A percentile compares a stretch with the other conserved stretches of the same genome.
Evolutionary conservation across 345 rosid genomes (phyloP).

Genomic region (Bruguiera gymnorhiza): DNA sequence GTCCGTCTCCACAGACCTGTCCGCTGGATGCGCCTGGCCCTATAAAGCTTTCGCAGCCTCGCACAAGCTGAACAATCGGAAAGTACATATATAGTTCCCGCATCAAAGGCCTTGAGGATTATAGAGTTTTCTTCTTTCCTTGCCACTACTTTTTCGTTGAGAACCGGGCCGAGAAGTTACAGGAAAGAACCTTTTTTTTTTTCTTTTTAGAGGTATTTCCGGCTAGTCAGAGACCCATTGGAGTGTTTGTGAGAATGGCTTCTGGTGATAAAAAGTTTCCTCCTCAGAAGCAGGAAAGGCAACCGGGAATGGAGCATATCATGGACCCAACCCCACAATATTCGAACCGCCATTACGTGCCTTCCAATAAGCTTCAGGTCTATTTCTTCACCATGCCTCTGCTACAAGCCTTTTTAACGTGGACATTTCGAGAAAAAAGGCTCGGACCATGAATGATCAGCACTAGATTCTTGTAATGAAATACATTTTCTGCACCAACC

Average conservation of each 20-base stretch:
- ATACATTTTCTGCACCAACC: not conserved
- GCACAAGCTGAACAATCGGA: not conserved
- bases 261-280: constrained; percentile 42
- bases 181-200: not conserved
- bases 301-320: constrained; percentile 64
- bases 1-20: constrained; percentile 21
- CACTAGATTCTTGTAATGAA: not conserved
- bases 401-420: too few species aligned
- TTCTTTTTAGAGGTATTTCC: constrained; percentile 12
- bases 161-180: constrained; percentile 8
- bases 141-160: constrained; percentile 10
- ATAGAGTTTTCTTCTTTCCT: constrained; percentile 9
- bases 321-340: constrained; percentile 68
- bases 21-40: constrained; percentile 7
- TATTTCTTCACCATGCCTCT: too few species aligned
- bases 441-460: too few species aligned
- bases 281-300: constrained; percentile 60
- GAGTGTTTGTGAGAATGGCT: constrained; percentile 45
- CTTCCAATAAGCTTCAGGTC: constrained; percentile 64
- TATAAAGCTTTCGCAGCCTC: constrained; percentile 7
- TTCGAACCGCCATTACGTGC: constrained; percentile 44
- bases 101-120: not conserved
- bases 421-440: too few species aligned
- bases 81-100: constrained; percentile 11
- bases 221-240: constrained; percentile 1